Evolutionary conservation across 2,329 filamentous ascomycete genomes (phyloP).

Genomic region (Pseudonectria buxi): DNA sequence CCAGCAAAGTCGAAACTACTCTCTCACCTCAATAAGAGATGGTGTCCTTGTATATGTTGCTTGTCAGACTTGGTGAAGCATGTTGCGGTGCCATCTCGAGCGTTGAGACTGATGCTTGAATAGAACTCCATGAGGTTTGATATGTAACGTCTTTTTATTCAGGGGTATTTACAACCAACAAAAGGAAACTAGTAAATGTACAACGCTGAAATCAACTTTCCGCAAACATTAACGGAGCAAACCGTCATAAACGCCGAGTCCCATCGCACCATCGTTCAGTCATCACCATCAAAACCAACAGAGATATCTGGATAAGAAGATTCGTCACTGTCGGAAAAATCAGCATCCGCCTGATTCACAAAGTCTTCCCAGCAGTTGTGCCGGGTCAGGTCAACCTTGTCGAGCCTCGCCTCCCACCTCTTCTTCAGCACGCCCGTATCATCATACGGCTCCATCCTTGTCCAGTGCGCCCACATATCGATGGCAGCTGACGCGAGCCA

Average conservation of each 20-base stretch:
- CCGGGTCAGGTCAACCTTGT: conserved; percentile 18
- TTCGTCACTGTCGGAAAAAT: conserved; percentile 8
- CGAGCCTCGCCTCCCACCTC: conserved; percentile 16
- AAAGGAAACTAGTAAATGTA: too few relatives aligned
- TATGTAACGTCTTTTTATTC: too few relatives aligned
- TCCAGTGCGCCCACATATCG: conserved; percentile 23
- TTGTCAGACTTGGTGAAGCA: too few relatives aligned
- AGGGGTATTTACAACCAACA: too few relatives aligned
- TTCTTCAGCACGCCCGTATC: conserved; percentile 15
- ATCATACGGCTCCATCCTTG: conserved; percentile 21
- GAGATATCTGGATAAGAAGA: neutral
- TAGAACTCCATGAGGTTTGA: too few relatives aligned
- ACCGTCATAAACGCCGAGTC: too few relatives aligned
- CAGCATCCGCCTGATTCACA: conserved; percentile 7
- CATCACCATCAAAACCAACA: conserved; percentile 4
- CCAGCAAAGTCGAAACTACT: too few relatives aligned
- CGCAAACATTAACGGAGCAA: too few relatives aligned
- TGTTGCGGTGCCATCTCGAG: too few relatives aligned
- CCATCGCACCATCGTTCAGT: neutral
- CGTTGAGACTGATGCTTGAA: too few relatives aligned
- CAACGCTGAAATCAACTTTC: neutral
- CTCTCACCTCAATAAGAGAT: too few relatives aligned
- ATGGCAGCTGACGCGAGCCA: conserved; percentile 11
- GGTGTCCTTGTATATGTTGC: too few relatives aligned
- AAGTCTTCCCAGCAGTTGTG: conserved; percentile 21